Percentiles rank a stretch among this genome's conserved stretches.
These are phyloP conservation scores for Aspergillus tubingensis DNA, from an alignment of 2,329 filamentous ascomycete species.

Conservation along the genomic window DNA sequence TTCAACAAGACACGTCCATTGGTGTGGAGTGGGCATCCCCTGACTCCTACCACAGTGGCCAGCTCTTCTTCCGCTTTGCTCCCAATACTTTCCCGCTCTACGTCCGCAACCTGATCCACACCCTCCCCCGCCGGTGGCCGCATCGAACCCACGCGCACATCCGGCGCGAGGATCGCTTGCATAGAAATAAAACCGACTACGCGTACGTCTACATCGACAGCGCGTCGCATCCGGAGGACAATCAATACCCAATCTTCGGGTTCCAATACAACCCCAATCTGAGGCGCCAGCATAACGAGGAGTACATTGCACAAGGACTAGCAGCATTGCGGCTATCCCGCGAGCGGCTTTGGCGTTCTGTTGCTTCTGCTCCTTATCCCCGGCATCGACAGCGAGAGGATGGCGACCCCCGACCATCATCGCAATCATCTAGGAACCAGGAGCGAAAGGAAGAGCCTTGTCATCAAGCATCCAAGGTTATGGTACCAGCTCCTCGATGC, in stretches of 20 bases:
- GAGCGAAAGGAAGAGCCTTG: background rate
- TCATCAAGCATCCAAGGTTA: no score
- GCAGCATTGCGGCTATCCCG: background rate
- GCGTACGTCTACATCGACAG: background rate
- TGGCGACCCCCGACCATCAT: background rate
- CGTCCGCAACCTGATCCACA: conserved; percentile 1
- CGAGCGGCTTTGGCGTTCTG: background rate
- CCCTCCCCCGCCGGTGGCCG: background rate
- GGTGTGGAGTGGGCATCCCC: background rate
- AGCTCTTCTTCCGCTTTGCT: background rate
- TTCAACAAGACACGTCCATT: background rate
- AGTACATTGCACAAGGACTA: background rate
- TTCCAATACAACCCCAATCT: background rate
- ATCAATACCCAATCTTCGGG: background rate
- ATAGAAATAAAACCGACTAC: background rate
- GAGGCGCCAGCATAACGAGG: background rate
- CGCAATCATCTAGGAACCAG: background rate
- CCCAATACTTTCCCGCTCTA: conserved; percentile 1
- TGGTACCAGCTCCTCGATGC: no score
- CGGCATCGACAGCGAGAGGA: no score
- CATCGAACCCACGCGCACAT: background rate
- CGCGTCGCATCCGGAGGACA: background rate
- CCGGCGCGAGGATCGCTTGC: background rate
- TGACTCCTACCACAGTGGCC: background rate
- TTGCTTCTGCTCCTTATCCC: no score